A percentile compares a stretch with the other conserved stretches of the same genome.
Conservation (phyloP, 129 eudicot species). For the Gnaphalium uliginosum region DNA sequence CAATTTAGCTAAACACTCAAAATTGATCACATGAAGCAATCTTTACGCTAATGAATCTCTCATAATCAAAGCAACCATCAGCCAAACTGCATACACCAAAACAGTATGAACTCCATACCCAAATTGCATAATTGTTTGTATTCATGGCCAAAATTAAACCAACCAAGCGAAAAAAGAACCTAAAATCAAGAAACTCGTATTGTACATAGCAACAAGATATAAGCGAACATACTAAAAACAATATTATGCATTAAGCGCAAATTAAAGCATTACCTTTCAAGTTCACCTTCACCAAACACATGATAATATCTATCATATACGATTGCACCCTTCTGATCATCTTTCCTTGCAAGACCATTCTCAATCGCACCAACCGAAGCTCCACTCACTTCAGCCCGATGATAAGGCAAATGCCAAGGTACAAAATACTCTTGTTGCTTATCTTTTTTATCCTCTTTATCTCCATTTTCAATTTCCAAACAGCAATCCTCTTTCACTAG, state of each 20-base stretch:
- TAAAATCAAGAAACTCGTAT: constrained; percentile 2
- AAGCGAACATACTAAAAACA: neutral
- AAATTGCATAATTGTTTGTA: neutral
- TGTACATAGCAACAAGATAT: neutral
- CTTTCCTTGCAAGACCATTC: constrained; percentile 84
- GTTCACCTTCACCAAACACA: constrained; percentile 97
- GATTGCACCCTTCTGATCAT: constrained; percentile 85
- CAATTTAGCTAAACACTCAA: neutral
- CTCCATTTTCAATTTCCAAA: constrained; percentile 23
- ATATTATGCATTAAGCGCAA: neutral
- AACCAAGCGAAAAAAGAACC: neutral
- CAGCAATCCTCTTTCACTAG: constrained; percentile 15
- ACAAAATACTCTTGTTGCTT: constrained; percentile 89
- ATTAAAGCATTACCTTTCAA: constrained; percentile 65
- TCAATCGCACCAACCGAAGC: constrained; percentile 72
- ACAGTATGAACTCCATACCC: neutral
- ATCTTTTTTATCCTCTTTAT: constrained; percentile 5
- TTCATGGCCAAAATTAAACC: neutral
- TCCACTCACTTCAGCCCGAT: constrained; percentile 92
- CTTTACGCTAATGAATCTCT: neutral
- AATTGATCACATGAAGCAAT: neutral
- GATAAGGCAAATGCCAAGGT: constrained; percentile 99
- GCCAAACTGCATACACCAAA: constrained; percentile 3
- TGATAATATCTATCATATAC: constrained; percentile 95
- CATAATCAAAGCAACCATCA: constrained; percentile 13